These are phyloP conservation scores for Discostella pseudostelligera DNA, from an alignment of 108 stramenopile genomes.

Conservation along the genomic window DNA sequence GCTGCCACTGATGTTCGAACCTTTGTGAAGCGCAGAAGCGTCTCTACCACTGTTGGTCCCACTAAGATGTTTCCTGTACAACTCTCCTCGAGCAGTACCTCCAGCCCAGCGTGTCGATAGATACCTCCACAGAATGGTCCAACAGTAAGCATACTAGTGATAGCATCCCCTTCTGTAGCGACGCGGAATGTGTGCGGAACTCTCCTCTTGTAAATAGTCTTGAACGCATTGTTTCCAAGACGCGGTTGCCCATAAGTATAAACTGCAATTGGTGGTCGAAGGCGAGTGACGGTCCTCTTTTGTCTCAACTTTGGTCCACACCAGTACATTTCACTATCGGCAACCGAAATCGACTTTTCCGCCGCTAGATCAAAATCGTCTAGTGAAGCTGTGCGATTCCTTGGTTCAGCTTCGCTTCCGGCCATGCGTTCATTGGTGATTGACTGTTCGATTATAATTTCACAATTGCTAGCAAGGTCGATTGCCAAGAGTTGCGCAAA, in stretches of 20 bases:
- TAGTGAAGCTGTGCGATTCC: slow-evolving; percentile 15
- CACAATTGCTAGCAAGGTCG: slow-evolving; percentile 78
- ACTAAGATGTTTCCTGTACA: slow-evolving; percentile 79
- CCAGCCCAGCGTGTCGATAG: slow-evolving; percentile 78
- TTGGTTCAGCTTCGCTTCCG: slow-evolving; percentile 2
- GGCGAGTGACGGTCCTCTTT: slow-evolving; percentile 30
- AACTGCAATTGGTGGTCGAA: slow-evolving; percentile 74
- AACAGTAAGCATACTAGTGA: slow-evolving; percentile 64
- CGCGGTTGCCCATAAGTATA: slow-evolving; percentile 73
- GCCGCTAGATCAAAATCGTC: slow-evolving; percentile 1
- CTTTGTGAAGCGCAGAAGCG: slow-evolving; percentile 73
- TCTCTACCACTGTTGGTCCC: slow-evolving; percentile 83
- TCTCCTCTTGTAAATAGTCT: slow-evolving; percentile 65
- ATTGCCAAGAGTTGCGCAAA: slow-evolving; percentile 73
- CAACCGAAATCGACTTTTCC: not conserved
- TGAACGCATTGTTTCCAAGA: slow-evolving; percentile 55
- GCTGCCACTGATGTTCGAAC: slow-evolving; percentile 67
- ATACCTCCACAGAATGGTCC: slow-evolving; percentile 54
- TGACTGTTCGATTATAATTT: slow-evolving; percentile 50
- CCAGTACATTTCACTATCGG: slow-evolving; percentile 14
- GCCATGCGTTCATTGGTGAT: not conserved
- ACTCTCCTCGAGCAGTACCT: slow-evolving; percentile 76
- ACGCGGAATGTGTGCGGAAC: slow-evolving; percentile 80
- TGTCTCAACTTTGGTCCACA: slow-evolving; percentile 19
- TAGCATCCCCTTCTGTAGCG: slow-evolving; percentile 74